Conservation (phyloP, 2,329 filamentous ascomycete genomes). For the Pseudogymnoascus sp. region DNA sequence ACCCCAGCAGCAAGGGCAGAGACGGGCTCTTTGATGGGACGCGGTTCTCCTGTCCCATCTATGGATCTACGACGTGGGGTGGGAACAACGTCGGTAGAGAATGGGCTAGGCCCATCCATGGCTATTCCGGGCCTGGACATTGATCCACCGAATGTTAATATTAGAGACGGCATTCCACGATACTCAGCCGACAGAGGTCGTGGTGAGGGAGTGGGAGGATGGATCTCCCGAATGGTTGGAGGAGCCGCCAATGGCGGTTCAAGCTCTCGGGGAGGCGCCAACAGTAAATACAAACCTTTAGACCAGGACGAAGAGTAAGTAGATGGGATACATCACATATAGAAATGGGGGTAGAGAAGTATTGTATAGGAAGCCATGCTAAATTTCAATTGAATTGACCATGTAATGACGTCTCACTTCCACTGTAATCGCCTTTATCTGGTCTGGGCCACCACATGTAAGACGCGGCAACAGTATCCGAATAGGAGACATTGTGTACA, state of each 20-base stretch:
- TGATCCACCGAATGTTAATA: constrained; percentile 59
- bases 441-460: neutral
- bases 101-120: constrained; percentile 47
- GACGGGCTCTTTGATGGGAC: constrained; percentile 70
- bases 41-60: constrained; percentile 70
- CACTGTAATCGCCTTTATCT: neutral
- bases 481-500: neutral
- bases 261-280: constrained; percentile 19
- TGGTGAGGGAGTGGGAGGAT: constrained; percentile 54
- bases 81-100: constrained; percentile 17
- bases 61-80: constrained; percentile 57
- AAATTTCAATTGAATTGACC: neutral
- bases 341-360: neutral
- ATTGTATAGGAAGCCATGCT: constrained; percentile 1
- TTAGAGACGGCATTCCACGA: constrained; percentile 41
- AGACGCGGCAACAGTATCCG: neutral
- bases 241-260: constrained; percentile 15
- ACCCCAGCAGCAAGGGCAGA: constrained; percentile 74
- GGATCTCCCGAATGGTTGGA: constrained; percentile 60
- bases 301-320: constrained; percentile 36
- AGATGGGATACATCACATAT: neutral
- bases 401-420: neutral
- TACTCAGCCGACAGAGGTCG: constrained; percentile 26
- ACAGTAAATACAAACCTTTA: constrained; percentile 27
- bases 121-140: constrained; percentile 76